Base-by-base conservation (phyloP, 345 rosid species). In the Isatis tinctoria region DNA sequence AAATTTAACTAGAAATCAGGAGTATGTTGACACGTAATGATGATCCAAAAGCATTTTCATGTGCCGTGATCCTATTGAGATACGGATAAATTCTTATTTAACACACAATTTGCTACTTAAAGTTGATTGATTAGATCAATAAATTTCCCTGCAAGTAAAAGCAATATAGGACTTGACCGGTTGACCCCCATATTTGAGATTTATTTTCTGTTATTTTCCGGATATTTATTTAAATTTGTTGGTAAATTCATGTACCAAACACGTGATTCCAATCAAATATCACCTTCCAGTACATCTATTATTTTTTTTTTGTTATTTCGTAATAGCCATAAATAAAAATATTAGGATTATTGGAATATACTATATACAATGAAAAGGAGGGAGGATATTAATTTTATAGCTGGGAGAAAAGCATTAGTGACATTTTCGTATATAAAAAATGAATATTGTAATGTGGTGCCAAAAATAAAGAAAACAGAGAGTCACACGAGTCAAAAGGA, bases 41-140 rank as follows among this genome's bases (percentile, higher is more conserved):
- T 75, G 69, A 33, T 11, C 79, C 65, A 69, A 75, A 33, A 53
- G 20, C 37, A 32, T 51, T 33, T 17, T 44, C 74, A 75, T 61
- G 79, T 75, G 79, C 74, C 74, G 58, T 51, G 74, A 75, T 75
- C 79, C 63, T 61, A 60, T 30, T 69, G 69, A 68, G 74, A 75
- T 75, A 49, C 70, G 70, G 4, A 52, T 75, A 26, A 18, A 66
- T 59, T 37, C 32, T 66, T 65, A 18, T 47, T 66, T 41, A 54
- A 57, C 12, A 62, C 26, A 54, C 18, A 63, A 63, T 28, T 5
- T 67, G 69, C 14, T 51, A 51, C 45, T 52, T 67, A 68, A 26
- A 53, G 27, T 51, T 7, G 17, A 28, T 51, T 37, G 2, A 32
- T 54, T 41, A 30, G 4, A 54, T 32, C 70, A 22, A 64, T 63